A percentile compares a stretch with the other conserved stretches of the same genome.
These are phyloP conservation scores for Cantharellus anzutake DNA, from an alignment of 768 basidiomycete genomes.

Conservation along the genomic window DNA sequence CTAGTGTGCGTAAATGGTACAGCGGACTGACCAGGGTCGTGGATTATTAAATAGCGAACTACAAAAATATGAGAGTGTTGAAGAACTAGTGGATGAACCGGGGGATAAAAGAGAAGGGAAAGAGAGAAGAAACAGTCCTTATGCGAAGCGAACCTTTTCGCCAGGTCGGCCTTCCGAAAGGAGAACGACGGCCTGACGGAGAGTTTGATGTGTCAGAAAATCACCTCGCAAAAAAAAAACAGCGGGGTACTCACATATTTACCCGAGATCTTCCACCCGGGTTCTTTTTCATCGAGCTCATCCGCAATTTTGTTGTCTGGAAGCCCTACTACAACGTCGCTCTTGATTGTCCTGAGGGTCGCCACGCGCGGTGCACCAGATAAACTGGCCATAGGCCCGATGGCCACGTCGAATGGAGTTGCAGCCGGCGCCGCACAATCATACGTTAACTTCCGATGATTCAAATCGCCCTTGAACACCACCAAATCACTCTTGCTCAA, in stretches of 20 bases:
- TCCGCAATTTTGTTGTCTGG: constrained; percentile 59
- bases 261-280: constrained; percentile 93
- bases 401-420: constrained; percentile 77
- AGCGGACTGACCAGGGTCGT: too few species aligned
- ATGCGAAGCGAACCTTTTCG: constrained; percentile 54
- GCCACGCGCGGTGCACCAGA: constrained; percentile 76
- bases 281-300: constrained; percentile 63
- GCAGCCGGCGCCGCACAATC: constrained; percentile 73
- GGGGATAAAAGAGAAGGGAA: too few species aligned
- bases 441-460: constrained; percentile 80
- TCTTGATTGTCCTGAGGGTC: constrained; percentile 83
- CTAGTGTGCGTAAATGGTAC: too few species aligned
- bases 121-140: background rate
- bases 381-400: constrained; percentile 79
- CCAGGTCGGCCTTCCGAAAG: constrained; percentile 77
- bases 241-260: constrained; percentile 57
- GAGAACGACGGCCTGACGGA: constrained; percentile 58
- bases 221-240: background rate
- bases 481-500: constrained; percentile 81
- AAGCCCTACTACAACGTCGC: constrained; percentile 82
- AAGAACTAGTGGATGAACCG: too few species aligned
- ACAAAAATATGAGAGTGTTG: too few species aligned
- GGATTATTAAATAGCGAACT: too few species aligned
- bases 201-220: background rate
- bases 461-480: constrained; percentile 86